Evolutionary conservation across 305 asterid genomes (phyloP).

Genomic region (Petunia hybrid): DNA sequence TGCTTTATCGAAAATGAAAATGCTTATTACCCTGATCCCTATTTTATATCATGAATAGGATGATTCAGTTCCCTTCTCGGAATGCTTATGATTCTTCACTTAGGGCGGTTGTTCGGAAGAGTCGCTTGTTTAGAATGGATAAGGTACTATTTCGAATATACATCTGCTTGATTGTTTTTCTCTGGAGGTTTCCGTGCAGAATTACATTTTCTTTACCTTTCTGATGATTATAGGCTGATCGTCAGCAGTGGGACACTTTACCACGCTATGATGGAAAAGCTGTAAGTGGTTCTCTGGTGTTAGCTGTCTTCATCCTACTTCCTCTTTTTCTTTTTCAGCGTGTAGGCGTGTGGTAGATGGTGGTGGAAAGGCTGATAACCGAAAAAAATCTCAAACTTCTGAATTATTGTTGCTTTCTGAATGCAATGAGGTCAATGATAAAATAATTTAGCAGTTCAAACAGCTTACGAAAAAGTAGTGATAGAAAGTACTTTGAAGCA

Average conservation of each 20-base stretch:
- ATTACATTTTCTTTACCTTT: conserved; percentile 21
- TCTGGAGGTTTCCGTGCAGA: conserved; percentile 27
- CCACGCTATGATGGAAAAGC: conserved; percentile 73
- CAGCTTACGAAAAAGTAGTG: not conserved
- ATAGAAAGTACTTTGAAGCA: not conserved
- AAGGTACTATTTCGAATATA: conserved; percentile 50
- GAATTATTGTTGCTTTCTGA: not conserved
- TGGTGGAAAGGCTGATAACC: not conserved
- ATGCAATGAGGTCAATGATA: not conserved
- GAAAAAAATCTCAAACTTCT: not conserved
- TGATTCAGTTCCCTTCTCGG: conserved; percentile 65
- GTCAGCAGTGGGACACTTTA: conserved; percentile 59
- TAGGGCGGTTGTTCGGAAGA: conserved; percentile 56
- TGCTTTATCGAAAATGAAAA: conserved; percentile 2
- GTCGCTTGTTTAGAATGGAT: conserved; percentile 55
- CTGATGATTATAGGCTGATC: conserved; percentile 57
- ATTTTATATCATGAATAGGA: conserved; percentile 50
- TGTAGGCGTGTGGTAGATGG: not conserved
- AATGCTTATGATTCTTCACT: conserved; percentile 53
- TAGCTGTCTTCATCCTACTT: conserved; percentile 9
- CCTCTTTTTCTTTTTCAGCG: not conserved
- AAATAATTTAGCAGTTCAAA: not conserved
- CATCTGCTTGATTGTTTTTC: conserved; percentile 13
- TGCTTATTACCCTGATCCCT: conserved; percentile 1
- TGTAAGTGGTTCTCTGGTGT: conserved; percentile 54